Evolutionary conservation across 805 yeast species (phyloP), one percentile per base, ranked within the genome.

Genomic region (Isabelozyma rhagii): DNA sequence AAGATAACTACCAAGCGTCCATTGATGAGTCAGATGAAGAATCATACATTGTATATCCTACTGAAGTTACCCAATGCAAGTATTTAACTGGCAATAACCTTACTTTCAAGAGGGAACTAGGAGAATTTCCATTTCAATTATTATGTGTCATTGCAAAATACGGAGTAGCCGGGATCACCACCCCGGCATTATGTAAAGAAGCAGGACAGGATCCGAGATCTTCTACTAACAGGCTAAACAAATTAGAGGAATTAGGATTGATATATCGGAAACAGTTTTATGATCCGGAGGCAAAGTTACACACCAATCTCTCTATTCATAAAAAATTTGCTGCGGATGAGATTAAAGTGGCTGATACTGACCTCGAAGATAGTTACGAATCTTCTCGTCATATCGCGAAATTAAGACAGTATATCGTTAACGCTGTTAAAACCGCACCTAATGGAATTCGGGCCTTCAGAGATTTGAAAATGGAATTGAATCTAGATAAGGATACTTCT

Each of bases 151-250:
- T 87, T 47, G 87, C 91, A 0, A 78, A 74, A 51, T 61, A 79
- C 29, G 82, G 82, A 21, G 66, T 72, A 0, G 57, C 63, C 0
- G 94, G 94, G 8, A 79, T 86, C 13, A 74, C 79, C 45, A 80
- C 92, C 0, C 68, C 81, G 29, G 82, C 80, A 25, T 68, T 87
- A 50, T 79, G 84, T 2, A 67, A 69, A 40, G 71, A 67, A 15
- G 80, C 91, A 0, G 80, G 80, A 8, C 94, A 87, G 64, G 94
- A 87, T 57, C 80, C 84, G 14, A 74, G 93, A 54, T 84, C 91
- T 50, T 70, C 85, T 40, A 83, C 91, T 0, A 72, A 82, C 0
- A 73, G 94, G 55, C 69, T 85, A 47, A 82, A 79, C 56, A 74
- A 75, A 41, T 66, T 87, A 15, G 80, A 75, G 50, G 79, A 73